phyloP scores from a whole-genome alignment of 2,329 filamentous ascomycete species.

The Colletotrichum filicis region DNA sequence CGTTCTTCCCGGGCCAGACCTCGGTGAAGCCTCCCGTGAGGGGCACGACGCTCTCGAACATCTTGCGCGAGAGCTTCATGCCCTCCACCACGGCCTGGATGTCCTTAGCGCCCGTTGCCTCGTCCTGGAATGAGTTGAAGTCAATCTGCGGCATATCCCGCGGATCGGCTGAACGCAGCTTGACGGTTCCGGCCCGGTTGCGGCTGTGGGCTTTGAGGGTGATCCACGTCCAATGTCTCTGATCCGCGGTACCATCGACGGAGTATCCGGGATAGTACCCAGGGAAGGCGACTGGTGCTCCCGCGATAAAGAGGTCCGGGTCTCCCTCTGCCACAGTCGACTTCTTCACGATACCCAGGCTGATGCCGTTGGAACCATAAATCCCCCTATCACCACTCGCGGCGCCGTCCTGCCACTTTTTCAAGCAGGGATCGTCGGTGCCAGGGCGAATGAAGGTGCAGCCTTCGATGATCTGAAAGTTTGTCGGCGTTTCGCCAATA shows the following conservation, averaged over 20 bases:
- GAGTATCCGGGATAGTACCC: constrained; percentile 44
- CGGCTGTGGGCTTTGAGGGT: constrained; percentile 69
- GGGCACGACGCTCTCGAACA: constrained; percentile 40
- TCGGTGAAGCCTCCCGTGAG: constrained; percentile 42
- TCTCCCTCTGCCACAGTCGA: constrained; percentile 42
- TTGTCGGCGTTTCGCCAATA: constrained; percentile 36
- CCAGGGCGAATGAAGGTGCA: constrained; percentile 43
- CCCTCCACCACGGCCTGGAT: constrained; percentile 60
- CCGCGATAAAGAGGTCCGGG: constrained; percentile 45
- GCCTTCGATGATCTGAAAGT: constrained; percentile 42
- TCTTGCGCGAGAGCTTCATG: constrained; percentile 54
- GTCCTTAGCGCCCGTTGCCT: constrained; percentile 46
- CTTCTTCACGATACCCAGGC: constrained; percentile 43
- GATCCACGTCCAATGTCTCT: constrained; percentile 50
- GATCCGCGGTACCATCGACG: constrained; percentile 42
- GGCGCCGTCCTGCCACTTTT: constrained; percentile 42
- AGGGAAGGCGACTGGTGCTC: constrained; percentile 41
- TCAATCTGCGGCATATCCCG: constrained; percentile 68
- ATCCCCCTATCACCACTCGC: constrained; percentile 38
- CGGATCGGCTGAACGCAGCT: constrained; percentile 65
- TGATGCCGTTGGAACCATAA: constrained; percentile 48
- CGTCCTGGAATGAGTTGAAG: constrained; percentile 63
- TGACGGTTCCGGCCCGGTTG: constrained; percentile 67
- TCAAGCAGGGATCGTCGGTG: constrained; percentile 47
- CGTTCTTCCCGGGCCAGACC: constrained; percentile 49